Evolutionary conservation across 2,329 filamentous ascomycete genomes (phyloP).

Genomic region (Talaromyces sp.): DNA sequence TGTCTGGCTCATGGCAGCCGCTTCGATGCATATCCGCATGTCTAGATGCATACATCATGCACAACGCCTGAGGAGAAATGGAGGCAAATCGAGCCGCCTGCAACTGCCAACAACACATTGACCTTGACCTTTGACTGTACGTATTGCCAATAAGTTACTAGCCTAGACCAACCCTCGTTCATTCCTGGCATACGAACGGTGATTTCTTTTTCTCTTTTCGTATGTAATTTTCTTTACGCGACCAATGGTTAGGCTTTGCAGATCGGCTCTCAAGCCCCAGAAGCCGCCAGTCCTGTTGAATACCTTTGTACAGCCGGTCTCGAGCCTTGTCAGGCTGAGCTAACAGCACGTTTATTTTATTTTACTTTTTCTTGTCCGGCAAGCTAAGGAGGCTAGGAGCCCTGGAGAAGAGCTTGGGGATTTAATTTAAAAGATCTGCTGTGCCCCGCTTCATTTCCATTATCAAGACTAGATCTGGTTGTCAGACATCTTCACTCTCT

Average conservation of each 20-base stretch:
- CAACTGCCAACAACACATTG: neutral
- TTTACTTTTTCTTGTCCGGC: neutral
- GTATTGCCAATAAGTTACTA: neutral
- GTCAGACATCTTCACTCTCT: neutral
- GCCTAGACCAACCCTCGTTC: too few relatives aligned
- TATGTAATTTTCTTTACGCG: neutral
- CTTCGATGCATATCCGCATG: conserved; percentile 1
- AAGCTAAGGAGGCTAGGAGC: neutral
- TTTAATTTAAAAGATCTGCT: conserved; percentile 4
- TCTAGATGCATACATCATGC: neutral
- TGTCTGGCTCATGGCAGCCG: conserved; percentile 4
- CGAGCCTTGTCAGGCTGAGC: neutral
- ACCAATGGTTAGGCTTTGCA: conserved; percentile 1
- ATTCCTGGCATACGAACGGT: neutral
- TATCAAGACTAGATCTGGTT: neutral
- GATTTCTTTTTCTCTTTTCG: neutral
- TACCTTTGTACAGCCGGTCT: neutral
- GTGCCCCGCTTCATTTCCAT: neutral
- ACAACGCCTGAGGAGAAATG: conserved; percentile 1
- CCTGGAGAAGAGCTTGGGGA: neutral
- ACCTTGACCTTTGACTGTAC: too few relatives aligned
- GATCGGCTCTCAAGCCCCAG: conserved; percentile 5
- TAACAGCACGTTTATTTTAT: neutral
- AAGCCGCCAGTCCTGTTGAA: conserved; percentile 3
- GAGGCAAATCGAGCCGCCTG: conserved; percentile 4